Conservation (phyloP, 768 basidiomycete species). For the Tulasnella sp. region DNA sequence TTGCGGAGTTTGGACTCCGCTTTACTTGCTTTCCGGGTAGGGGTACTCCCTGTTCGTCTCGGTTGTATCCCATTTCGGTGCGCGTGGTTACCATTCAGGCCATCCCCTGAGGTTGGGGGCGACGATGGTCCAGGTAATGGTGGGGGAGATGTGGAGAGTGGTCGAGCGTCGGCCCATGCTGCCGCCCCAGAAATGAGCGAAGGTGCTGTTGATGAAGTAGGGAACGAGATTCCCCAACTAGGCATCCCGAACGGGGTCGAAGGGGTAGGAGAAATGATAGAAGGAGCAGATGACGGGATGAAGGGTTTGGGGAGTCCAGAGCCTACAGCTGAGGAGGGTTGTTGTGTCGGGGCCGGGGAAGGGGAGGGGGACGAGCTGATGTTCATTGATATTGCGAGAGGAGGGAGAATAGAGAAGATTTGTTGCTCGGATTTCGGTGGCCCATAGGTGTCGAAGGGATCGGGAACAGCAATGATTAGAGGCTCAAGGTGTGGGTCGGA, state of each 20-base stretch:
- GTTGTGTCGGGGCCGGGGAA: neutral
- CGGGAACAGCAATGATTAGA: conserved; percentile 79
- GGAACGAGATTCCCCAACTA: too few species aligned
- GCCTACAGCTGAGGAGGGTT: neutral
- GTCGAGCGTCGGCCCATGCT: conserved; percentile 4
- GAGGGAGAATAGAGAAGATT: conserved; percentile 86
- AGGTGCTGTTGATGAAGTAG: neutral
- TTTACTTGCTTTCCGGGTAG: neutral
- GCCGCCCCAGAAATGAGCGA: neutral
- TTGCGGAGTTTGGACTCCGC: conserved; percentile 17
- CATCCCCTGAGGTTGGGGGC: neutral
- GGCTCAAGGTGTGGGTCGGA: conserved; percentile 86
- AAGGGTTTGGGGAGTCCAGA: neutral
- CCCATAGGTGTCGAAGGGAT: conserved; percentile 87
- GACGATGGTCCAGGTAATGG: neutral
- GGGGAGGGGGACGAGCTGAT: conserved; percentile 5
- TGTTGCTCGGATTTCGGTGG: conserved; percentile 69
- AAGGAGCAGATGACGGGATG: neutral
- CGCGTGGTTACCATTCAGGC: neutral
- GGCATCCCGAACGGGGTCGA: neutral
- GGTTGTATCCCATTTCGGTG: neutral
- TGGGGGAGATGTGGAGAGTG: neutral
- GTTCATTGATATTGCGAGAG: conserved; percentile 32
- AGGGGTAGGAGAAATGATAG: neutral
- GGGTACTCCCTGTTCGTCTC: neutral